These are phyloP conservation scores for Backusella macrospora DNA, from an alignment of 192 early-diverging fungal genomes.

Conservation along the genomic window DNA sequence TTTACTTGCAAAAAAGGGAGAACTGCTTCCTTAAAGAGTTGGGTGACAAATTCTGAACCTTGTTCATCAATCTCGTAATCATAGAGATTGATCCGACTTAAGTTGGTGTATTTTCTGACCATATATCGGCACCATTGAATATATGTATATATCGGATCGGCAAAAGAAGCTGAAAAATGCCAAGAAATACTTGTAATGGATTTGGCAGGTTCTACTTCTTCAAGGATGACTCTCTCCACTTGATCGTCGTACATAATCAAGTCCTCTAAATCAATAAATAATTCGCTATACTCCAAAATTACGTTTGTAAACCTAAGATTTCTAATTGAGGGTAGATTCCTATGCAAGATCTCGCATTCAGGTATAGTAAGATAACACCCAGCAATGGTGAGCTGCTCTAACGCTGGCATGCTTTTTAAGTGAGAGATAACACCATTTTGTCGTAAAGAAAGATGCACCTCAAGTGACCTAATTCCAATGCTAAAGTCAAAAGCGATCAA, in stretches of 20 bases:
- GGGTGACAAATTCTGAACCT: not conserved
- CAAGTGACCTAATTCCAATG: not conserved
- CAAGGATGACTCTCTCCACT: not conserved
- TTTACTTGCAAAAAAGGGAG: not conserved
- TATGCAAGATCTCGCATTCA: not conserved
- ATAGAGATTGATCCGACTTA: not conserved
- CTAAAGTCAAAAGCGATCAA: not conserved
- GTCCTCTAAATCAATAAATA: not conserved
- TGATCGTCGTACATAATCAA: not conserved
- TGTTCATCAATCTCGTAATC: not conserved
- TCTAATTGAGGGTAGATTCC: not conserved
- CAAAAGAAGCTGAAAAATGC: not conserved
- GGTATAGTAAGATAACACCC: not conserved
- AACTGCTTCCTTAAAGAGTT: not conserved
- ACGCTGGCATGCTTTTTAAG: not conserved
- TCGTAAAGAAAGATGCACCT: not conserved
- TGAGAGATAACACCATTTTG: not conserved
- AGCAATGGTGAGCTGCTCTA: not conserved
- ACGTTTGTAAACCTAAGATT: not conserved
- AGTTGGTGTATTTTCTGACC: not conserved
- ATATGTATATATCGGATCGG: not conserved
- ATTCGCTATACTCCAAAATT: not conserved
- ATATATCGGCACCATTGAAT: not conserved
- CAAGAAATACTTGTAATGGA: not conserved
- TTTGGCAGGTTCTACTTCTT: not conserved